Evolutionary conservation across 192 early-diverging fungal species (phyloP).

Genomic region (Linnemannia elongata): DNA sequence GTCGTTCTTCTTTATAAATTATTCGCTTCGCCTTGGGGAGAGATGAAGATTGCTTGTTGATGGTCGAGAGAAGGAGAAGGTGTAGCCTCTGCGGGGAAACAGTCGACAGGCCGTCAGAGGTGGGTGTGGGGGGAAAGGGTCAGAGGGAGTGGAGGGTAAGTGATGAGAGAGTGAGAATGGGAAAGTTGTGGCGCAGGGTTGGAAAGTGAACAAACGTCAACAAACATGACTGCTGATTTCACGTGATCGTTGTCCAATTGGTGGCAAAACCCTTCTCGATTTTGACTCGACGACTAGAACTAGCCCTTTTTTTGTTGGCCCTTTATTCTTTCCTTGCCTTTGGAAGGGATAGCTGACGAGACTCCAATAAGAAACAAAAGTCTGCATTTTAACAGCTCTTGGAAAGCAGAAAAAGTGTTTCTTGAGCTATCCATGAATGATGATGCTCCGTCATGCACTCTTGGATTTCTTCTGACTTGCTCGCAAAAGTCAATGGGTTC

Average conservation of each 20-base stretch:
- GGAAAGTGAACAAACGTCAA: neutral
- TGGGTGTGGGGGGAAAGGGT: neutral
- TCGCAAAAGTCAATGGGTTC: neutral
- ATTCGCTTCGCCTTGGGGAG: too few species aligned
- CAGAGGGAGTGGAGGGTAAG: neutral
- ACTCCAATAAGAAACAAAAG: neutral
- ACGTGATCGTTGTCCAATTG: neutral
- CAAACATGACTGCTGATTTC: neutral
- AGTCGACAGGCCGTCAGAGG: neutral
- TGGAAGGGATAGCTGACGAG: neutral
- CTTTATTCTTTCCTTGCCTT: neutral
- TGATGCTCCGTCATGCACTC: neutral
- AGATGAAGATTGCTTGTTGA: neutral
- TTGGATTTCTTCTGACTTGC: constrained; percentile 1
- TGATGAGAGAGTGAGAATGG: constrained; percentile 4
- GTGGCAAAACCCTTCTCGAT: constrained; percentile 8
- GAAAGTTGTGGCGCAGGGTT: constrained; percentile 12
- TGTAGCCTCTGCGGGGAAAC: neutral
- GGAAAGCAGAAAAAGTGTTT: neutral
- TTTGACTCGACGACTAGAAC: too few species aligned
- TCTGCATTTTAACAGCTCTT: neutral
- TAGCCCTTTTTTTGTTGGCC: too few species aligned
- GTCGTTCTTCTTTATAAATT: too few species aligned
- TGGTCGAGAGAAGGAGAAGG: neutral
- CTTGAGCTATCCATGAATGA: neutral